Base-by-base conservation (phyloP, 495 filamentous ascomycete species). In the Hyaloscypha finlandica region DNA sequence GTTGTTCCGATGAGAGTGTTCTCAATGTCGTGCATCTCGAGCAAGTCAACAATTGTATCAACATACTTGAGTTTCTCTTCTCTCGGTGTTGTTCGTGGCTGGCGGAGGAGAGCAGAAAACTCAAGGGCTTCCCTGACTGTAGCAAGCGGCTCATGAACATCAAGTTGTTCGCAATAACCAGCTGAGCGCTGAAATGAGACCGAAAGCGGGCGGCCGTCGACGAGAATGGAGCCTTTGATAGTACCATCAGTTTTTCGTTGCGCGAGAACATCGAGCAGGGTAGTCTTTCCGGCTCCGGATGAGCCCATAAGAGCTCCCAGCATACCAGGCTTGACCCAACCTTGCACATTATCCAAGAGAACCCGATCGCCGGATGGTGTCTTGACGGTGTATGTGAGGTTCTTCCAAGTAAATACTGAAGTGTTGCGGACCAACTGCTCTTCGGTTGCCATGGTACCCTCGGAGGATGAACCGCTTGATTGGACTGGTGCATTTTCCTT, bases 11-110 rank as follows among this genome's bases (percentile, higher is more conserved):
- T 90, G 52, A 96, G 81, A 30, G 92, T 91, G 64, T 96, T 90
- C n/a, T 92, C 91, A 66, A 92, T 93, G 59, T 91, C 87, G 70
- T 90, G 82, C 93, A 97, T 95, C 25, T 93, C 91, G 51, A 97
- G 81, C 45, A 97, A 84, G 74, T 89, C 89, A 70, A 97, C 94
- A 55, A 97, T 90, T 73, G 94, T 91, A 57, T 96, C 89, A 31
- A 95, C 93, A 70, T 97, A 96, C 4, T 84, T 89, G 9, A 93
- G 77, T 79, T 96, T 97, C 73, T 97, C 92, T 57, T 83, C 78
- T n/a, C 83, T 82, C 5, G 90, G 77, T 19, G 86, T 83, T 25
- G 85, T 84, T 16, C 84, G 85, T 8, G 94, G 90, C 73, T 97
- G 94, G 51, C 93, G 88, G 9, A 97, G 85, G 29, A 93, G 76